Conservation (phyloP, 2,329 filamentous ascomycete species). For the Ilyonectria destructans region DNA sequence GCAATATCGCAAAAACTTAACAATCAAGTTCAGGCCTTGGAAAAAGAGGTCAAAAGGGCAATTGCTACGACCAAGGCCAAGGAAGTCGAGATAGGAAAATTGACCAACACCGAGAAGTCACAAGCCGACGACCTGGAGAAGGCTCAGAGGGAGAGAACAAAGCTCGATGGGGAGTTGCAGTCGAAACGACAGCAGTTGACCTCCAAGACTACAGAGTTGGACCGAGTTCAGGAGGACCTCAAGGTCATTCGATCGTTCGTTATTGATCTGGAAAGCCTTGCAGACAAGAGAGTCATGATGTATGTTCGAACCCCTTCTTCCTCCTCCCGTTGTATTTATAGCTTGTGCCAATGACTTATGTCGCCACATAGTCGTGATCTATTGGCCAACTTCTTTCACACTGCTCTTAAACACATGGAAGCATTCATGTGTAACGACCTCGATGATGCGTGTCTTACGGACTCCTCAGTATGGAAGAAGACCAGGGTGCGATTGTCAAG, state of each 20-base stretch:
- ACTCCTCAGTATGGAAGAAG: not conserved
- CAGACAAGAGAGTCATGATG: too few species aligned
- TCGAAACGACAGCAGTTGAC: too few species aligned
- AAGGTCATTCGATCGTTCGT: too few species aligned
- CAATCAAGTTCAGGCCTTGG: not conserved
- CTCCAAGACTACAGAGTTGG: too few species aligned
- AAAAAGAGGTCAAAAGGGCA: not conserved
- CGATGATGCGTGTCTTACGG: not conserved
- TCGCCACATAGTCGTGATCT: not conserved
- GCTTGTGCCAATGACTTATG: not conserved
- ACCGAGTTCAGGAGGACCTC: too few species aligned
- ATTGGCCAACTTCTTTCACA: not conserved
- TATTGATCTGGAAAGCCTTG: too few species aligned
- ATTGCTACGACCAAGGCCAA: not conserved
- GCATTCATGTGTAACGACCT: not conserved
- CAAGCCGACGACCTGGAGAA: not conserved
- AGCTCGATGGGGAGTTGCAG: too few species aligned
- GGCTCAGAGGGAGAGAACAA: not conserved
- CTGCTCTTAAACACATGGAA: not conserved
- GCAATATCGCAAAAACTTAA: not conserved
- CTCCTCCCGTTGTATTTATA: too few species aligned
- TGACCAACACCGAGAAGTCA: not conserved
- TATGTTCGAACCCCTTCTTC: too few species aligned
- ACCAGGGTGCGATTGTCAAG: not conserved
- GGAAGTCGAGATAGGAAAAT: not conserved